phyloP scores from a whole-genome alignment of 495 filamentous ascomycete species.

The Friedmanniomyces endolithicus region DNA sequence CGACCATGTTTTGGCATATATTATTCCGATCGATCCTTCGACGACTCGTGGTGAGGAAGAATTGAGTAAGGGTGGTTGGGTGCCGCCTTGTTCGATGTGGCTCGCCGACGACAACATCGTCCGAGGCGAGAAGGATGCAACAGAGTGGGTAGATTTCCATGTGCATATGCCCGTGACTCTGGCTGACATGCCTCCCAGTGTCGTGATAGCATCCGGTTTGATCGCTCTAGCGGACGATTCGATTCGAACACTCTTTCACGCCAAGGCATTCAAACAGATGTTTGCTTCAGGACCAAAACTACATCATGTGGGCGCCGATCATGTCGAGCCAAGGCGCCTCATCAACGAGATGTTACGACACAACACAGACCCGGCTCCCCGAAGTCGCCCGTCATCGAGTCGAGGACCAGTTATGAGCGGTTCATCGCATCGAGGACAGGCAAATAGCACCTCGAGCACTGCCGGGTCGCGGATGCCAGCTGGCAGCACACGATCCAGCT shows the following conservation, averaged over 20 bases:
- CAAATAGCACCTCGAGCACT: not conserved
- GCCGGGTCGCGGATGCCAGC: not conserved
- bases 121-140: conserved; percentile 60
- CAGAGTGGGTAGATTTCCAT: conserved; percentile 38
- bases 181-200: conserved; percentile 20
- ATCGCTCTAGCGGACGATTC: conserved; percentile 86
- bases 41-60: conserved; percentile 60
- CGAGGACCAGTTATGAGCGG: conserved; percentile 7
- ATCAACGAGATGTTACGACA: conserved; percentile 69
- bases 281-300: conserved; percentile 38
- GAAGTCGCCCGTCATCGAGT: conserved; percentile 7
- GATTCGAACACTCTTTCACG: conserved; percentile 68
- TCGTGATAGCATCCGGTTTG: conserved; percentile 80
- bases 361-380: conserved; percentile 1
- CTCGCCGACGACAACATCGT: conserved; percentile 62
- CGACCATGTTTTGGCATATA: conserved; percentile 58
- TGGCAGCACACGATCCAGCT: conserved; percentile 2
- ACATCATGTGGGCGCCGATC: conserved; percentile 45
- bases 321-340: conserved; percentile 56
- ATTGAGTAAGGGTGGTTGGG: conserved; percentile 70
- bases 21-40: conserved; percentile 68
- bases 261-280: conserved; percentile 47
- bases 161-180: not conserved
- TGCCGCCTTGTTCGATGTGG: conserved; percentile 81
- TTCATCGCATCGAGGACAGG: conserved; percentile 9